These are phyloP conservation scores for Pneumocystis canis DNA, from an alignment of 1,139 yeast species.

Conservation along the genomic window DNA sequence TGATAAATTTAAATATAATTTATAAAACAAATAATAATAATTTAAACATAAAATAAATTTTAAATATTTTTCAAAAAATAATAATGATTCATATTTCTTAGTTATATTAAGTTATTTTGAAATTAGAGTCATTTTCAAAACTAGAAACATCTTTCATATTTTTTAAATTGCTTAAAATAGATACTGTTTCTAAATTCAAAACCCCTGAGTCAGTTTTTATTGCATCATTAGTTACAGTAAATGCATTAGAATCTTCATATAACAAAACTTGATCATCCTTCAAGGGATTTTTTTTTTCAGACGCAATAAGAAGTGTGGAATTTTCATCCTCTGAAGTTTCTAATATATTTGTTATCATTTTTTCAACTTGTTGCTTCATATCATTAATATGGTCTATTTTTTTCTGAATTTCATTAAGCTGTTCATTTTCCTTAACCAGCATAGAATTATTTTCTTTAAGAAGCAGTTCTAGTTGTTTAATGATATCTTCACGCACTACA, in stretches of 20 bases:
- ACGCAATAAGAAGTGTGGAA: background rate
- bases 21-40: no score
- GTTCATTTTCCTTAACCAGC: constrained; percentile 33
- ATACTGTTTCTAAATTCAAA: background rate
- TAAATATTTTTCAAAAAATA: background rate
- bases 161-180: background rate
- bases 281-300: background rate
- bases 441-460: constrained; percentile 32
- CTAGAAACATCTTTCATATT: background rate
- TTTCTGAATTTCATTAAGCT: constrained; percentile 31
- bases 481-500: constrained; percentile 29
- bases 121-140: background rate
- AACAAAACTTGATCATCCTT: background rate
- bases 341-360: constrained; percentile 25
- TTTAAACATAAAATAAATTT: background rate
- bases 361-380: constrained; percentile 35
- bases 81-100: background rate
- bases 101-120: background rate
- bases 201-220: background rate
- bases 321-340: background rate
- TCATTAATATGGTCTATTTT: constrained; percentile 28
- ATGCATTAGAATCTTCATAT: background rate
- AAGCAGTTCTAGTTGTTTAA: constrained; percentile 32
- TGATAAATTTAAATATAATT: no score
- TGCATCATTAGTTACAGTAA: background rate